Evolutionary conservation across 2,329 filamentous ascomycete genomes (phyloP).

Genomic region (Monosporascus ibericus): DNA sequence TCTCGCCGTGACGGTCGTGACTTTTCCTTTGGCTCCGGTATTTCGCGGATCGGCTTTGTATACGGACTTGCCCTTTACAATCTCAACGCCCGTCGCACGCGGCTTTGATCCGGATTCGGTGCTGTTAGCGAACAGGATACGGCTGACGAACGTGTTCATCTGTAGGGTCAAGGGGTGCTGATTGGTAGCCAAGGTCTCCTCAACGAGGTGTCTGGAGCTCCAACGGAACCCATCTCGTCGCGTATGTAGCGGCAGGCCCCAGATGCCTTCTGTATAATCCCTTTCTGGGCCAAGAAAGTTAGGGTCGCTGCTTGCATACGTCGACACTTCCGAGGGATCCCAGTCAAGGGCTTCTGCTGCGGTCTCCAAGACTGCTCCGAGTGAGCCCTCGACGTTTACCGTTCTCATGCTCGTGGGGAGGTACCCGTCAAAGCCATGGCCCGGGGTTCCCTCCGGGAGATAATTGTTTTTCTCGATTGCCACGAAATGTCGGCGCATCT

Average conservation of each 20-base stretch:
- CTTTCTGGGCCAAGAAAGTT: conserved; percentile 9
- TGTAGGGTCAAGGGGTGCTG: conserved; percentile 33
- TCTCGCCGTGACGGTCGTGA: conserved; percentile 17
- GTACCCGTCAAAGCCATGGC: conserved; percentile 14
- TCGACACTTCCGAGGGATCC: conserved; percentile 5
- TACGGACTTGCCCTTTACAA: conserved; percentile 18
- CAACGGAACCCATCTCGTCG: conserved; percentile 10
- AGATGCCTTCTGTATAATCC: conserved; percentile 9
- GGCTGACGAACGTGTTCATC: conserved; percentile 12
- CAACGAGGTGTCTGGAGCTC: conserved; percentile 44
- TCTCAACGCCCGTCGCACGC: conserved; percentile 12
- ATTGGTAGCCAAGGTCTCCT: conserved; percentile 37
- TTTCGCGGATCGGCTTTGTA: conserved; percentile 22
- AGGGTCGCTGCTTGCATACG: conserved; percentile 7
- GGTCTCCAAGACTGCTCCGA: not conserved
- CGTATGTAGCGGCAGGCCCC: conserved; percentile 12
- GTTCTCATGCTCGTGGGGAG: conserved; percentile 5
- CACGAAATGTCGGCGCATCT: conserved; percentile 12
- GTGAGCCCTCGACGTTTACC: not conserved
- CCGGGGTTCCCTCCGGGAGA: conserved; percentile 9
- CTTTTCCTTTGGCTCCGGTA: conserved; percentile 17
- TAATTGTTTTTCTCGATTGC: conserved; percentile 15
- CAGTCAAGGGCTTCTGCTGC: not conserved
- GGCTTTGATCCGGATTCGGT: conserved; percentile 1
- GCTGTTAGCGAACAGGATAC: conserved; percentile 8